These are phyloP conservation scores for Ciborinia camelliae DNA, from an alignment of 2,329 filamentous ascomycete genomes.

Conservation along the genomic window DNA sequence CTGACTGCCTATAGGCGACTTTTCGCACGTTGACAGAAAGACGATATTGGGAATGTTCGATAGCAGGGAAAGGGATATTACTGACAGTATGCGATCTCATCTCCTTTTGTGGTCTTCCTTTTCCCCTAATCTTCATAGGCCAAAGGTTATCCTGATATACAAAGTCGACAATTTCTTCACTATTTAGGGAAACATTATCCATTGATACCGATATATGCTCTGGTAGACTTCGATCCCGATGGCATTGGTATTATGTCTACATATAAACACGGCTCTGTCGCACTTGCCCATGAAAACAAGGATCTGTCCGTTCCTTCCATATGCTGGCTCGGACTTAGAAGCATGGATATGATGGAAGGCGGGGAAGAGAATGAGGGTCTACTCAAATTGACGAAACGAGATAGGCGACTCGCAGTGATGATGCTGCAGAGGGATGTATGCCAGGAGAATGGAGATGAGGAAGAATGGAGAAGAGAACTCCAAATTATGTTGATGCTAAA, in stretches of 20 bases:
- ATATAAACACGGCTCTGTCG: conserved; percentile 67
- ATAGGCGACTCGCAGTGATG: conserved; percentile 55
- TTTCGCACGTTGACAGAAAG: conserved; percentile 64
- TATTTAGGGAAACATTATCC: conserved; percentile 48
- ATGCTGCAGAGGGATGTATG: conserved; percentile 48
- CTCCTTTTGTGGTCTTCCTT: neutral
- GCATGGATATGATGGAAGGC: conserved; percentile 30
- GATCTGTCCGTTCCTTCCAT: conserved; percentile 49
- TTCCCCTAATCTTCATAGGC: conserved; percentile 47
- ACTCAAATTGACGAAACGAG: conserved; percentile 21
- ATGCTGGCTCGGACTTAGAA: conserved; percentile 60
- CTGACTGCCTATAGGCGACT: conserved; percentile 56
- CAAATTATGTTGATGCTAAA: conserved; percentile 73
- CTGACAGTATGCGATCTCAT: conserved; percentile 53
- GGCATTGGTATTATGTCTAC: conserved; percentile 70
- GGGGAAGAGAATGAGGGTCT: conserved; percentile 12
- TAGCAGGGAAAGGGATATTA: conserved; percentile 57
- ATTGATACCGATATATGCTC: conserved; percentile 54
- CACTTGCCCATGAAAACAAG: conserved; percentile 56
- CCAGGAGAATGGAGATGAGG: conserved; percentile 34
- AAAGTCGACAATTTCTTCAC: conserved; percentile 63
- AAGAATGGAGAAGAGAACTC: conserved; percentile 52
- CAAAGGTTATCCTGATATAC: conserved; percentile 78
- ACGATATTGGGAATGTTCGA: conserved; percentile 50
- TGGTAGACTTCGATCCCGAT: conserved; percentile 76